Conservation (phyloP, 495 filamentous ascomycete species). For the Penicillium bovifimosum region DNA sequence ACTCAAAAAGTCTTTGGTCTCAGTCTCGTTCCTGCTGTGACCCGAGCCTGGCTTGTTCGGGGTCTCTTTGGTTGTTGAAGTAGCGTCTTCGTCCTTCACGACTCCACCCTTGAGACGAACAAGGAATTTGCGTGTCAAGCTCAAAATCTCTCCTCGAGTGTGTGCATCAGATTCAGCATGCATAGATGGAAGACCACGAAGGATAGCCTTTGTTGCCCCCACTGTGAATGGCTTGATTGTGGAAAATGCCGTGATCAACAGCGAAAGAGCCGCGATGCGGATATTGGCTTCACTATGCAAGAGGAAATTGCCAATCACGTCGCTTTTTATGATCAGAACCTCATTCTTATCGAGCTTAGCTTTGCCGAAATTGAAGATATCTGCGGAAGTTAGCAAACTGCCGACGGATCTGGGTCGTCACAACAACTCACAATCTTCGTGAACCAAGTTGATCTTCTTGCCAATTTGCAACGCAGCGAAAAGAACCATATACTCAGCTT, state of each 20-base stretch:
- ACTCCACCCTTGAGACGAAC: conserved; percentile 51
- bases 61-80: conserved; percentile 4
- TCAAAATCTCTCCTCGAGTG: conserved; percentile 68
- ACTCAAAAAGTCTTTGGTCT: conserved; percentile 54
- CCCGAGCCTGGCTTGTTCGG: conserved; percentile 2
- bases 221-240: conserved; percentile 63
- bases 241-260: conserved; percentile 64
- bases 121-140: conserved; percentile 60
- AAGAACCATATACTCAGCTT: conserved; percentile 54
- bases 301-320: conserved; percentile 45
- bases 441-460: conserved; percentile 71
- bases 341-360: conserved; percentile 11
- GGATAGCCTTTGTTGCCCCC: conserved; percentile 53
- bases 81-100: conserved; percentile 18
- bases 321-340: conserved; percentile 35
- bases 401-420: no score
- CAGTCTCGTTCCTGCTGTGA: conserved; percentile 25
- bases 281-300: conserved; percentile 59
- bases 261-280: conserved; percentile 67
- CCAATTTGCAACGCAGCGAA: conserved; percentile 68
- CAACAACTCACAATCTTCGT: conserved; percentile 58
- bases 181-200: conserved; percentile 57
- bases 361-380: conserved; percentile 24
- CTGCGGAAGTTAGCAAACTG: conserved; percentile 19
- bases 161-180: conserved; percentile 81